Percentiles rank a stretch among this genome's conserved stretches.
These are phyloP conservation scores for Coelastrella sp. DNA, from an alignment of 139 green algal genomes.

Conservation along the genomic window DNA sequence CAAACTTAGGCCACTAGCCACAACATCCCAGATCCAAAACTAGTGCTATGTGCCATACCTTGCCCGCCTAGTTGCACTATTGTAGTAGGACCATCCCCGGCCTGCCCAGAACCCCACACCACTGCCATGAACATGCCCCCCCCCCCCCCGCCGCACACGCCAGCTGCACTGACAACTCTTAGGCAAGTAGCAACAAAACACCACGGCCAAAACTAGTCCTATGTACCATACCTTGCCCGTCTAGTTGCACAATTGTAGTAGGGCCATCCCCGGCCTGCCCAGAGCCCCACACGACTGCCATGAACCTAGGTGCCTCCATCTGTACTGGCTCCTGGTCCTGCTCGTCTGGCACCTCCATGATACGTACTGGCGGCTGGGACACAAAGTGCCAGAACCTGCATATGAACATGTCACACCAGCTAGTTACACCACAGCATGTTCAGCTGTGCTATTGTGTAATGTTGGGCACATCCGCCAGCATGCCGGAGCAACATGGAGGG, in stretches of 20 bases:
- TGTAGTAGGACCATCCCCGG: constrained; percentile 65
- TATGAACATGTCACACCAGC: not conserved
- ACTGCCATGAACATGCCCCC: constrained; percentile 80
- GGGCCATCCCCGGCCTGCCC: constrained; percentile 54
- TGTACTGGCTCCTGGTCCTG: constrained; percentile 46
- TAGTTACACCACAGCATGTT: too few relatives aligned
- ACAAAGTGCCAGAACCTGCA: constrained; percentile 51
- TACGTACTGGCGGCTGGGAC: constrained; percentile 50
- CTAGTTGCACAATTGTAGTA: constrained; percentile 84
- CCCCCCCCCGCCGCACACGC: too few relatives aligned
- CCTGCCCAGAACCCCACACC: constrained; percentile 73
- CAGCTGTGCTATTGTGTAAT: too few relatives aligned
- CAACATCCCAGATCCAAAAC: too few relatives aligned
- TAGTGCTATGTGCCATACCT: too few relatives aligned
- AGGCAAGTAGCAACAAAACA: too few relatives aligned
- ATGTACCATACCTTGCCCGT: constrained; percentile 52
- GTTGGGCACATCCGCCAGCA: too few relatives aligned
- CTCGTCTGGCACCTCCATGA: constrained; percentile 47
- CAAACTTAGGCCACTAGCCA: too few relatives aligned
- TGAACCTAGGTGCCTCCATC: constrained; percentile 69
- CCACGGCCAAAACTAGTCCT: too few relatives aligned
- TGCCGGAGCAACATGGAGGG: too few relatives aligned
- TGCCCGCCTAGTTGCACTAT: constrained; percentile 79
- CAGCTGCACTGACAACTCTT: too few relatives aligned
- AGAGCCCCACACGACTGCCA: constrained; percentile 78